Conservation (phyloP, 2,329 filamentous ascomycete species). For the Scolecobasidium constrictum region DNA sequence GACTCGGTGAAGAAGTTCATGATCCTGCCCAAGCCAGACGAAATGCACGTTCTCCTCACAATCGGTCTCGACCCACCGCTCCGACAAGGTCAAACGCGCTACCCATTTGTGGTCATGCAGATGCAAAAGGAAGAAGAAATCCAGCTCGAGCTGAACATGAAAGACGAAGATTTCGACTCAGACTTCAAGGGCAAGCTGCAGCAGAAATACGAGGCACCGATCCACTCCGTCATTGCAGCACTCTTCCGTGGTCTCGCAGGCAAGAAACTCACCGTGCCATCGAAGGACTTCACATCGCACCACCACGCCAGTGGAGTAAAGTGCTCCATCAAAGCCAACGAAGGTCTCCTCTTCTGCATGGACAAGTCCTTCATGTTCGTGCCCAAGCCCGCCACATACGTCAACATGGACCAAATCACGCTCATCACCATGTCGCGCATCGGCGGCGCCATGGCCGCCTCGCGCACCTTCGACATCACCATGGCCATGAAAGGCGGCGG, state of each 20-base stretch:
- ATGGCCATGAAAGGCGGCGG: conserved; percentile 83
- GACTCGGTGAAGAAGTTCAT: conserved; percentile 98
- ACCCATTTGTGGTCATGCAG: conserved; percentile 98
- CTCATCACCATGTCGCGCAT: conserved; percentile 94
- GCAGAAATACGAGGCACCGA: conserved; percentile 82
- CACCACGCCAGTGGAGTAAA: conserved; percentile 93
- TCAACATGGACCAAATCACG: conserved; percentile 85
- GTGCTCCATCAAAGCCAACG: conserved; percentile 99
- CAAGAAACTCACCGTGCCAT: conserved; percentile 90
- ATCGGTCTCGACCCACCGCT: conserved; percentile 90
- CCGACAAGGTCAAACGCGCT: conserved; percentile 92
- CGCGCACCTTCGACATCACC: conserved; percentile 94
- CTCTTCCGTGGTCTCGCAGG: conserved; percentile 90
- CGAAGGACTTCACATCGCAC: conserved; percentile 89
- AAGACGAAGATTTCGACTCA: conserved; percentile 72
- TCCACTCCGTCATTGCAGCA: conserved; percentile 87
- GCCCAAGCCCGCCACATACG: conserved; percentile 94
- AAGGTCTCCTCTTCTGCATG: conserved; percentile 91
- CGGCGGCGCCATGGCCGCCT: conserved; percentile 82
- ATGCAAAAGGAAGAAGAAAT: conserved; percentile 97
- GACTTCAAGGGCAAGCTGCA: conserved; percentile 87
- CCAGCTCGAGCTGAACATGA: conserved; percentile 91
- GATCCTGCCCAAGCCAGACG: conserved; percentile 96
- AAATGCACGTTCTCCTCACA: conserved; percentile 88
- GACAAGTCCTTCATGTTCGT: conserved; percentile 99